A percentile compares a stretch with the other conserved stretches of the same genome.
These are phyloP conservation scores for Gossypium turneri DNA, from an alignment of 345 rosid species.

Conservation along the genomic window DNA sequence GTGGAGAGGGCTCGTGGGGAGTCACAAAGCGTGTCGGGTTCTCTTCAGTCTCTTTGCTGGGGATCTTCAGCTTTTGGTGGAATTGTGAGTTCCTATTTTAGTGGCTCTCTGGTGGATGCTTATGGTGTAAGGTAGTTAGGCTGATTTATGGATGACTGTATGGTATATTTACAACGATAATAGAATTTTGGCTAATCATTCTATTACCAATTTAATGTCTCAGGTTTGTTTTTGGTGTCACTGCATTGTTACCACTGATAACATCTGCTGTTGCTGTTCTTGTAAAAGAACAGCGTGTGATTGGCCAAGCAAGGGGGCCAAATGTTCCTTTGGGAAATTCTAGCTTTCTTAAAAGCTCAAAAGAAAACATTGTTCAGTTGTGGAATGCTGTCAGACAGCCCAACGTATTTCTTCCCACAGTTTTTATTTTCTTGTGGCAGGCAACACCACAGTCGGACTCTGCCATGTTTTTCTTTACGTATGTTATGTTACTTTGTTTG, in stretches of 20 bases:
- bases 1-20: conserved; percentile 98
- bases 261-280: conserved; percentile 95
- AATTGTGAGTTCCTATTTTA: conserved; percentile 89
- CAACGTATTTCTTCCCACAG: conserved; percentile 73
- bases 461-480: conserved; percentile 98
- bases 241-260: conserved; percentile 74
- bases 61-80: conserved; percentile 99
- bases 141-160: not conserved
- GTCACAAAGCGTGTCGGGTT: conserved; percentile 88
- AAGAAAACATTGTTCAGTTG: conserved; percentile 53
- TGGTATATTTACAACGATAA: not conserved
- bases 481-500: conserved; percentile 23
- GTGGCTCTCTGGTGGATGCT: conserved; percentile 84
- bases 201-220: conserved; percentile 27
- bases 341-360: conserved; percentile 63
- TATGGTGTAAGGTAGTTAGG: conserved; percentile 79
- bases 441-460: conserved; percentile 98
- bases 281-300: conserved; percentile 71
- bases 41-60: conserved; percentile 94
- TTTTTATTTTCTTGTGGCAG: conserved; percentile 96
- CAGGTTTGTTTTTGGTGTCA: conserved; percentile 95
- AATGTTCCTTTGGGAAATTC: conserved; percentile 35
- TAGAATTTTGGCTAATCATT: conserved; percentile 13
- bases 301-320: conserved; percentile 40
- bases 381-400: conserved; percentile 84